Percentiles rank a stretch among this genome's conserved stretches.
Evolutionary conservation across 75 land plant species (phyloP).

Genomic region (Cunninghamia lanceolata): DNA sequence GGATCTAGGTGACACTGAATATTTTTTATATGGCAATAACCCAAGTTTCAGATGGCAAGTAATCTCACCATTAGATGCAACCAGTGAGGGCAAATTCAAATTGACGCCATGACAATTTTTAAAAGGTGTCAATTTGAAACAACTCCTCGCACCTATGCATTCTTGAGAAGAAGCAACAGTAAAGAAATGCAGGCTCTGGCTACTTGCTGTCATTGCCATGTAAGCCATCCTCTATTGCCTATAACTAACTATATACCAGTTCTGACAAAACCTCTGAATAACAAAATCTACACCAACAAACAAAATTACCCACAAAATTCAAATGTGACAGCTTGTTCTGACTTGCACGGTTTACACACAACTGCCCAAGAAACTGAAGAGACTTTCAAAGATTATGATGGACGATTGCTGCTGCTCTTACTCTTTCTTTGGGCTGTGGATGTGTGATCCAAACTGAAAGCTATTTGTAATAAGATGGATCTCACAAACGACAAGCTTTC

Average conservation of each 20-base stretch:
- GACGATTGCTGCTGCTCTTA: neutral
- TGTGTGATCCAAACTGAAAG: neutral
- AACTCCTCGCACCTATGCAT: neutral
- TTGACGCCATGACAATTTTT: neutral
- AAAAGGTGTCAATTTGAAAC: neutral
- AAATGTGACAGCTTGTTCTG: neutral
- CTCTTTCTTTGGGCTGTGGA: neutral
- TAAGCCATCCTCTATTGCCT: conserved; percentile 1
- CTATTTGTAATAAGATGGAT: neutral
- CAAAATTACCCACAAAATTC: neutral
- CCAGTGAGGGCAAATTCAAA: neutral
- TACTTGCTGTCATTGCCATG: neutral
- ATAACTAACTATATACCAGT: neutral
- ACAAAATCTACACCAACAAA: neutral
- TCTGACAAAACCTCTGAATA: neutral
- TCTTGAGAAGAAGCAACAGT: neutral
- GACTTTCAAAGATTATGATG: neutral
- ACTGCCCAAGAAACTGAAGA: neutral
- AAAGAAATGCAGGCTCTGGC: neutral
- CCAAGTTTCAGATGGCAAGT: neutral
- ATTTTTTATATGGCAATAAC: neutral
- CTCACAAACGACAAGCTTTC: neutral
- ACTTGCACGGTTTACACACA: neutral
- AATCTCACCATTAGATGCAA: neutral
- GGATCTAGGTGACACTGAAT: neutral